phyloP scores from a whole-genome alignment of 2,329 filamentous ascomycete species.

The Phialemonium atrogriseum region DNA sequence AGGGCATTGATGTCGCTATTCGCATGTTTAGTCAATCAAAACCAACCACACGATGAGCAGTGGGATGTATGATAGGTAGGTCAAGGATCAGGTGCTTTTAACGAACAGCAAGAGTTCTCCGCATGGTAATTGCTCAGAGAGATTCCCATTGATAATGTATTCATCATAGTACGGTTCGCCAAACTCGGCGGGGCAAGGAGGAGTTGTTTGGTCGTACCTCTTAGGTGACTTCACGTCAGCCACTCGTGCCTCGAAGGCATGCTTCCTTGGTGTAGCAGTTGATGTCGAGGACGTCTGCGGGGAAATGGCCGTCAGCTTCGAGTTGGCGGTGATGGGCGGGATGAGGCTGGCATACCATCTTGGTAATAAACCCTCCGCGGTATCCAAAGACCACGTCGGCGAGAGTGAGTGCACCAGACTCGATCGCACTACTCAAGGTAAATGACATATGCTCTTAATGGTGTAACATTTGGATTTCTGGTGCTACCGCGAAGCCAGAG shows the following conservation, averaged over 20 bases:
- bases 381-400: no score
- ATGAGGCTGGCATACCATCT: no score
- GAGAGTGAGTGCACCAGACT: no score
- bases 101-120: constrained; percentile 80
- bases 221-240: constrained; percentile 82
- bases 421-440: no score
- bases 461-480: no score
- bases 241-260: constrained; percentile 72
- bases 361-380: no score
- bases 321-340: background rate
- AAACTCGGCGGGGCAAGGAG: constrained; percentile 8
- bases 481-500: no score
- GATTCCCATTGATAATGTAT: constrained; percentile 99
- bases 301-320: constrained; percentile 6
- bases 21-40: constrained; percentile 9
- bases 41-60: background rate
- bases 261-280: constrained; percentile 60
- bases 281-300: constrained; percentile 62
- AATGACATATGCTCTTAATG: no score
- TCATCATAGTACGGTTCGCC: constrained; percentile 55
- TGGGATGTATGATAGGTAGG: constrained; percentile 2
- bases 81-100: constrained; percentile 42
- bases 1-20: constrained; percentile 86
- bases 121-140: constrained; percentile 91
- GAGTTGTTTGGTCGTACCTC: constrained; percentile 53